Percentiles rank a stretch among this genome's conserved stretches.
phyloP scores from a whole-genome alignment of 2,329 filamentous ascomycete genomes.

The Botrytis elliptica region DNA sequence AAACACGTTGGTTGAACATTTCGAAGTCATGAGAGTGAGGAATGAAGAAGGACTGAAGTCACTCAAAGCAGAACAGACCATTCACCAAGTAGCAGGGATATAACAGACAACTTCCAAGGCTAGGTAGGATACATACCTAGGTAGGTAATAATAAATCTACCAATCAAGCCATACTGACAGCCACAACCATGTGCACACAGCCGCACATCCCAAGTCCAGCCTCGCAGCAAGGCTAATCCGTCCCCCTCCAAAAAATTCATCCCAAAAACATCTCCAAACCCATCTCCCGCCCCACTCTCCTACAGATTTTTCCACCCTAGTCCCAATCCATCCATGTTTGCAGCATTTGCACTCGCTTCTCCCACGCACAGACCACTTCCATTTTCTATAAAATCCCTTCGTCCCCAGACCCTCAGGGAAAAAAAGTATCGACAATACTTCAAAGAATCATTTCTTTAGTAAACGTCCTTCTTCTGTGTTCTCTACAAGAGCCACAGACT shows the following conservation, averaged over 20 bases:
- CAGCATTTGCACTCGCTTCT: not conserved
- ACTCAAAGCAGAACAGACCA: not conserved
- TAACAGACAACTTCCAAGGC: not conserved
- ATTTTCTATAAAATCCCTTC: not conserved
- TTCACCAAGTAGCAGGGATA: not conserved
- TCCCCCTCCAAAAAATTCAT: not conserved
- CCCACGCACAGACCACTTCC: not conserved
- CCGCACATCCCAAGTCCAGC: not conserved
- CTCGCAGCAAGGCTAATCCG: not conserved
- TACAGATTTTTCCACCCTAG: not conserved
- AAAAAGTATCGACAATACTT: constrained; percentile 10
- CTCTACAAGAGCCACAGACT: constrained; percentile 88
- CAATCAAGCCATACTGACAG: not conserved
- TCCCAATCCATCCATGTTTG: not conserved
- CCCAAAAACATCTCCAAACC: not conserved
- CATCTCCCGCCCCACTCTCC: not conserved
- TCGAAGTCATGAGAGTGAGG: not conserved
- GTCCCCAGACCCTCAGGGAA: constrained; percentile 6
- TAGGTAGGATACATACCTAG: not conserved
- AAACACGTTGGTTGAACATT: not conserved
- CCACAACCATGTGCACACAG: not conserved
- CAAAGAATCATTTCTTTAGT: constrained; percentile 75
- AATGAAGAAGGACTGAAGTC: not conserved
- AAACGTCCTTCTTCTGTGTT: constrained; percentile 87
- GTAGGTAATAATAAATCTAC: not conserved